Conservation (phyloP, 148 eudicot genomes). For the Chenopodium album region DNA sequence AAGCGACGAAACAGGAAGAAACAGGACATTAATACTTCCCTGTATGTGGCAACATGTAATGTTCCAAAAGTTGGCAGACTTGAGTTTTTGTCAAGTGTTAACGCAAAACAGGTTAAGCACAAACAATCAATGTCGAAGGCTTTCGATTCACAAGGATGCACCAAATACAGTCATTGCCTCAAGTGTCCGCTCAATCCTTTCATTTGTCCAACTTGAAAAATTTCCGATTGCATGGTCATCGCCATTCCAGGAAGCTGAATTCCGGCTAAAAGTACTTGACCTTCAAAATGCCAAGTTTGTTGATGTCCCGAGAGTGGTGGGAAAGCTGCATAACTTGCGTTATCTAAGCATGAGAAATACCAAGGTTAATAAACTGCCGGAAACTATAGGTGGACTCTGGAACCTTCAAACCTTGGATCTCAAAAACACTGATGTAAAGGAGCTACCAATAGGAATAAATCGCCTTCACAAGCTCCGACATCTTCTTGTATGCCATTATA, state of each 20-base stretch:
- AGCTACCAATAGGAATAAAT: slow-evolving; percentile 6
- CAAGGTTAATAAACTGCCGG: slow-evolving; percentile 4
- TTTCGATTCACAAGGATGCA: not conserved
- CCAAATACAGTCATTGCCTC: not conserved
- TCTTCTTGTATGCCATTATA: slow-evolving; percentile 4
- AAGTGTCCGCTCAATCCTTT: not conserved
- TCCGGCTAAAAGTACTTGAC: slow-evolving; percentile 23
- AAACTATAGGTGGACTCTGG: slow-evolving; percentile 5
- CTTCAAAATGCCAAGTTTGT: slow-evolving; percentile 13
- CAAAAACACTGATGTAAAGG: not conserved
- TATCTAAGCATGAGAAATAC: slow-evolving; percentile 24
- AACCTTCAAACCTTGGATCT: slow-evolving; percentile 18
- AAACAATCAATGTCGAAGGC: slow-evolving; percentile 1
- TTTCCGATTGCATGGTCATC: not conserved
- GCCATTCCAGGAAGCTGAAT: not conserved
- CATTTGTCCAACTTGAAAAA: not conserved
- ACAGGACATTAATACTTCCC: not conserved
- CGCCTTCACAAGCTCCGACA: slow-evolving; percentile 17
- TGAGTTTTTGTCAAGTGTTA: not conserved
- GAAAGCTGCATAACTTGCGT: slow-evolving; percentile 8
- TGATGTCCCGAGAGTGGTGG: not conserved
- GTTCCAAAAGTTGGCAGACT: not conserved
- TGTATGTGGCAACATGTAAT: slow-evolving; percentile 3
- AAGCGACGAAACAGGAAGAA: slow-evolving; percentile 5
- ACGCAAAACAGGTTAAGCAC: not conserved